phyloP scores from a whole-genome alignment of 768 basidiomycete species.

The Kwoniella sp. region DNA sequence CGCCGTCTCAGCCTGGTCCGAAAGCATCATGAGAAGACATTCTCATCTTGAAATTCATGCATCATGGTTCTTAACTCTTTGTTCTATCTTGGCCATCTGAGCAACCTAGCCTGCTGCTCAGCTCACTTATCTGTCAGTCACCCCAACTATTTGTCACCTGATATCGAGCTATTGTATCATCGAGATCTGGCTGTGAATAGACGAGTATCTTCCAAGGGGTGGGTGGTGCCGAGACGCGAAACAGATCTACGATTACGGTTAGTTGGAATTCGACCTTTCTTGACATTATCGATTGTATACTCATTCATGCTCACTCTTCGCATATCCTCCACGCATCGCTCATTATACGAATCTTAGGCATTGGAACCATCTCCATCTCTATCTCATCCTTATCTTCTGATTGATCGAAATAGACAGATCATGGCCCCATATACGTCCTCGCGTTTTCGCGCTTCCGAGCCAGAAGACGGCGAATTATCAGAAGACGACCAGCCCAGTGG shows the following conservation, averaged over 20 bases:
- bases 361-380: too few relatives aligned
- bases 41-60: background rate
- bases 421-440: constrained; percentile 5
- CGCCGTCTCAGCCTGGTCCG: background rate
- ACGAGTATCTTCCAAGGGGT: background rate
- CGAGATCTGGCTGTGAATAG: background rate
- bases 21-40: too few relatives aligned
- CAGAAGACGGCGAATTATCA: constrained; percentile 23
- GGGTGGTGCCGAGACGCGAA: background rate
- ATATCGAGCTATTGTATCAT: too few relatives aligned
- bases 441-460: constrained; percentile 5
- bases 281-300: background rate
- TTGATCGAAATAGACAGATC: background rate
- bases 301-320: too few relatives aligned
- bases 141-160: too few relatives aligned
- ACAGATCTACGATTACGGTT: background rate
- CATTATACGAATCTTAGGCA: too few relatives aligned
- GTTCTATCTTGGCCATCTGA: background rate
- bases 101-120: too few relatives aligned
- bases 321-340: too few relatives aligned
- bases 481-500: constrained; percentile 8
- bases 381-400: too few relatives aligned
- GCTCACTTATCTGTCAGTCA: too few relatives aligned
- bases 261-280: background rate
- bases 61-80: background rate